Conservation (phyloP, 2,329 filamentous ascomycete species). For the Drechslerella dactyloides region DNA sequence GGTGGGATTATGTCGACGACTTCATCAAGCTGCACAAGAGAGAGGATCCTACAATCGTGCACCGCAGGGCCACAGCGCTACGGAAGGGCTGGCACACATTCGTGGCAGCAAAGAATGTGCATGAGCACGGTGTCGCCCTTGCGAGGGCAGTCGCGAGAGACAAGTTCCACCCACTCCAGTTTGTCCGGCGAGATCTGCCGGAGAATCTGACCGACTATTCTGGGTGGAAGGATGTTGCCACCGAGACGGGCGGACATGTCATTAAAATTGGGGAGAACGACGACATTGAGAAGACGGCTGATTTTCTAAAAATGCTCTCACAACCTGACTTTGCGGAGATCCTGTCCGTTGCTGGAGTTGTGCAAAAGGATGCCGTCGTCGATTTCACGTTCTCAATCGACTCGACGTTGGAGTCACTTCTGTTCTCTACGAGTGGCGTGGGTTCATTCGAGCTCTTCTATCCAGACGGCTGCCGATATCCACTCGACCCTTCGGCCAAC, state of each 20-base stretch:
- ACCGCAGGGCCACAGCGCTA: slow-evolving; percentile 8
- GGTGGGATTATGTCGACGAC: slow-evolving; percentile 13
- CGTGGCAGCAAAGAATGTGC: slow-evolving; percentile 15
- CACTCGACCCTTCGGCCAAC: not conserved
- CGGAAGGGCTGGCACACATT: slow-evolving; percentile 18
- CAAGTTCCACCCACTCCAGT: slow-evolving; percentile 28
- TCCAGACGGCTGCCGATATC: slow-evolving; percentile 22
- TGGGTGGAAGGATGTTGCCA: slow-evolving; percentile 23
- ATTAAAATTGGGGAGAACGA: slow-evolving; percentile 15
- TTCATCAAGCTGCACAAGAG: slow-evolving; percentile 16
- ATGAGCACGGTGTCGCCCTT: slow-evolving; percentile 22
- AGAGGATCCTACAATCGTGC: not conserved
- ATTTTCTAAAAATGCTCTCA: slow-evolving; percentile 23
- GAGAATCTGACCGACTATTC: not conserved
- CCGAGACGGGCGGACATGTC: slow-evolving; percentile 24
- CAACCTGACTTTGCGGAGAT: slow-evolving; percentile 25
- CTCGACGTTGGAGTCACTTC: slow-evolving; percentile 25
- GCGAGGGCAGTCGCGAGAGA: not conserved
- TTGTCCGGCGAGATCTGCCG: not conserved
- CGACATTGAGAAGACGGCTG: slow-evolving; percentile 2
- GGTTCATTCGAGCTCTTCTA: slow-evolving; percentile 21
- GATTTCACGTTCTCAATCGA: slow-evolving; percentile 31
- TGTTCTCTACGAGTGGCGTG: slow-evolving; percentile 27
- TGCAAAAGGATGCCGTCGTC: not conserved
- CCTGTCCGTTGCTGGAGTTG: slow-evolving; percentile 21